These are phyloP conservation scores for Pyrenula aspistea DNA, from an alignment of 495 filamentous ascomycete species.

Conservation along the genomic window DNA sequence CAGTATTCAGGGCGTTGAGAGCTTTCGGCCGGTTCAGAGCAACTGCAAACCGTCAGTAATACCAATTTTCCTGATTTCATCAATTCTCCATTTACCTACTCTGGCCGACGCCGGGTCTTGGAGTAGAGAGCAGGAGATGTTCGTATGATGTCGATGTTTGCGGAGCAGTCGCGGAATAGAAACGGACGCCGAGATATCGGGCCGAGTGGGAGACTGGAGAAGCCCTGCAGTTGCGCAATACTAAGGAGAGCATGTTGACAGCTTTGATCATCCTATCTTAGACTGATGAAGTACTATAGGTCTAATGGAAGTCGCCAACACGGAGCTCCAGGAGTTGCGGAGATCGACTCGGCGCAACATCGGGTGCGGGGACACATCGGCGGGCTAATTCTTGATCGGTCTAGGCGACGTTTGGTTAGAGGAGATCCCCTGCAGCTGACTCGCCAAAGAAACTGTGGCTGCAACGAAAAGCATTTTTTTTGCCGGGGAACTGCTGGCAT, in stretches of 20 bases:
- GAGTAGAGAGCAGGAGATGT: constrained; percentile 65
- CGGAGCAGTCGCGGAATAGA: not conserved
- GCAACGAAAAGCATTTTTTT: too few species aligned
- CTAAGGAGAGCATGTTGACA: too few species aligned
- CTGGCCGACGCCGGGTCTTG: constrained; percentile 78
- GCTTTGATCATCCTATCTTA: too few species aligned
- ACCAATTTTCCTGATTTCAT: not conserved
- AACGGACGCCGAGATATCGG: not conserved
- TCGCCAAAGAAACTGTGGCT: not conserved
- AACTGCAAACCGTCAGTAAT: constrained; percentile 36
- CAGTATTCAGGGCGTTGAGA: constrained; percentile 80
- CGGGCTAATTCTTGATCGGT: too few species aligned
- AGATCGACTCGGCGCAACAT: not conserved
- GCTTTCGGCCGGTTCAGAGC: constrained; percentile 93
- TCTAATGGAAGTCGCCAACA: too few species aligned
- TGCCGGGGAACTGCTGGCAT: not conserved
- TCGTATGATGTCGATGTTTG: constrained; percentile 45
- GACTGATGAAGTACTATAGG: too few species aligned
- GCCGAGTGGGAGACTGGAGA: not conserved
- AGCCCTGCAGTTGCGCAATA: not conserved
- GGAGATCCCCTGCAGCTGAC: too few species aligned
- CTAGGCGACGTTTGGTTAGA: too few species aligned
- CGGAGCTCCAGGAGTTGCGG: too few species aligned
- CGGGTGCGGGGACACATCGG: not conserved
- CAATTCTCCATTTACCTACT: constrained; percentile 37